These are phyloP conservation scores for Aureobasidium subglaciale DNA, from an alignment of 2,329 filamentous ascomycete genomes.

Conservation along the genomic window DNA sequence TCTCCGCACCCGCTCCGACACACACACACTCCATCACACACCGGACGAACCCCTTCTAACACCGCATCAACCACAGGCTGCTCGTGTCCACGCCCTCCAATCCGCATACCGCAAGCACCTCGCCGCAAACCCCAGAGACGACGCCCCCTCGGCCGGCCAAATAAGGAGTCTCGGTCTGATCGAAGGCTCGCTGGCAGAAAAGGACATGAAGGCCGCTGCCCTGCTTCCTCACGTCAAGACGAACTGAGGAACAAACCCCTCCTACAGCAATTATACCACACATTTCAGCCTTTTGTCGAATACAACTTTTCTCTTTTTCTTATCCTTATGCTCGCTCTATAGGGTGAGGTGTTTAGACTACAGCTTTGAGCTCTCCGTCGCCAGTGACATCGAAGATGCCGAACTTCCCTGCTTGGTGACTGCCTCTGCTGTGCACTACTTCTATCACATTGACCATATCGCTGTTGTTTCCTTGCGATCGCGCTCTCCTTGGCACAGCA, in stretches of 20 bases:
- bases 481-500: constrained; percentile 25
- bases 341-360: not conserved
- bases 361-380: not conserved
- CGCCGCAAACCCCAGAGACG: constrained; percentile 66
- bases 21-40: not conserved
- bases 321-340: not conserved
- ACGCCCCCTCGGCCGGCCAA: constrained; percentile 73
- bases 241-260: constrained; percentile 17
- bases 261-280: not conserved
- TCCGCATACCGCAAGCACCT: constrained; percentile 76
- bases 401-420: constrained; percentile 34
- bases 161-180: constrained; percentile 82
- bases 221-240: constrained; percentile 32
- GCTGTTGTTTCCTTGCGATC: constrained; percentile 8
- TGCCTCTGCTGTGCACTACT: constrained; percentile 36
- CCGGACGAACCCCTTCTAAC: not conserved
- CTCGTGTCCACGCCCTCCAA: constrained; percentile 72
- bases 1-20: not conserved
- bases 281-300: not conserved
- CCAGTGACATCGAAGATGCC: constrained; percentile 21
- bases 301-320: not conserved
- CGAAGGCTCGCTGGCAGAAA: constrained; percentile 69
- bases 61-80: constrained; percentile 50
- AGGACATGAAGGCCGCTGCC: constrained; percentile 39
- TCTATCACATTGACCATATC: constrained; percentile 35